Evolutionary conservation across 176 grass and related monocot species (phyloP).

Genomic region (Musa acuminata): DNA sequence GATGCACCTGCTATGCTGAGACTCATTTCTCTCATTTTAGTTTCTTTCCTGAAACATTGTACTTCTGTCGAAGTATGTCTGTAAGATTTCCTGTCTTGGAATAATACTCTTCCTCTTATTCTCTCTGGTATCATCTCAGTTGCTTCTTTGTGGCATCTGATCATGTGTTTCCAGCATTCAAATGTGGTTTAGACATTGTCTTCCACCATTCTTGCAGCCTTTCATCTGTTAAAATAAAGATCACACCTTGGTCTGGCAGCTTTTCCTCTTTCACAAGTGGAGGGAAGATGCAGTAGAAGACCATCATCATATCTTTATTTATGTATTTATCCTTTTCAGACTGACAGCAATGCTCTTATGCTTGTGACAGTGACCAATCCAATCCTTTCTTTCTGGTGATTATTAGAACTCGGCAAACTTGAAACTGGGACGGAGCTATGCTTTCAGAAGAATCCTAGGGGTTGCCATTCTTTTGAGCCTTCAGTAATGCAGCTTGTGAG

Average conservation of each 20-base stretch:
- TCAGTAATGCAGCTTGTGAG: background rate
- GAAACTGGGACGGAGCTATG: background rate
- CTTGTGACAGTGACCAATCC: background rate
- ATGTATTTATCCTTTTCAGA: constrained; percentile 7
- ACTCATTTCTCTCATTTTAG: too few relatives aligned
- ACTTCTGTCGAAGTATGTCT: background rate
- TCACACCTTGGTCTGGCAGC: background rate
- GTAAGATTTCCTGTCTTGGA: background rate
- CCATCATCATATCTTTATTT: constrained; percentile 1
- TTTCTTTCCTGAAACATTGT: background rate
- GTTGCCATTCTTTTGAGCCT: background rate
- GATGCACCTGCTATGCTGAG: background rate
- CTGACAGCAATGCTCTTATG: constrained; percentile 2
- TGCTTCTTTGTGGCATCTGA: background rate
- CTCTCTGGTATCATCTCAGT: background rate
- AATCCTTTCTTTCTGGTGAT: background rate
- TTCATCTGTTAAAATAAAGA: constrained; percentile 6
- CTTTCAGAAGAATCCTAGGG: background rate
- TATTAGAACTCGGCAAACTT: background rate
- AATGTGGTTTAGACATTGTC: constrained; percentile 8
- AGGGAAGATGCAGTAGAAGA: constrained; percentile 1
- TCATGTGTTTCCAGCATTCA: constrained; percentile 2
- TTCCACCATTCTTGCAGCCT: constrained; percentile 15
- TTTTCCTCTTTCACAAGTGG: background rate
- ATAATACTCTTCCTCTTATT: background rate